Evolutionary conservation across 768 basidiomycete species (phyloP), one percentile per base, ranked within the genome.

Genomic region (Cystobasidium ongulense): DNA sequence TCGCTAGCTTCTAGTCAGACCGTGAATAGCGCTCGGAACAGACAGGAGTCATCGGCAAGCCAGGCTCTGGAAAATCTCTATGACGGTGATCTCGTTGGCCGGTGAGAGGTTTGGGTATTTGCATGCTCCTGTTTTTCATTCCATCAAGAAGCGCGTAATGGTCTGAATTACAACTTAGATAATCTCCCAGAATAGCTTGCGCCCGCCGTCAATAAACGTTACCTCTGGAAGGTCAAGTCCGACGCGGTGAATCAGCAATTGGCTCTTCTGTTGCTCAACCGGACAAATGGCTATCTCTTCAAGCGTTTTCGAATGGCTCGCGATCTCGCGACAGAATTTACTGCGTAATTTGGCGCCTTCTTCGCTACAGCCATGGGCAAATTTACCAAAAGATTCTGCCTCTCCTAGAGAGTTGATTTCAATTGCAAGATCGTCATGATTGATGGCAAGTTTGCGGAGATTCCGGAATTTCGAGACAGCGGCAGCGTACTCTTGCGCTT

Each of bases 211-310:
- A 17, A 21, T 21, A n/a, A 50, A 50, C 15, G 10, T 21, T 3
- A 50, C 46, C 46, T 50, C 46, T 11, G 46, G 15, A 21, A 50
- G 15, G 10, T 4, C n/a, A 8, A 4, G 15, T 50, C n/a, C 46
- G 23, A 7, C 27, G 18, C 31, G 59, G 18, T 38, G 8, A 7
- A 64, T 35, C 2, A 8, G 11, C 3, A 64, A 8, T 5, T 35
- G 11, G n/a, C 29, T 33, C 29, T 67, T 4, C 25, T 67, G 4
- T 25, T 67, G 65, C 7, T 67, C 65, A 31, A 67, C 11, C 15
- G 65, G 65, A 52, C 65, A 67, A 50, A 67, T 25, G 1, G 65
- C 46, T 4, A 67, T 52, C 7, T 52, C 65, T 33, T 17, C 15
- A 13, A 67, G 43, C 1, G 27, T 15, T 18, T 11, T 25, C 4